Evolutionary conservation across 2,329 filamentous ascomycete genomes (phyloP), one percentile per base, ranked within the genome.

Genomic region (Pezicula radicicola): DNA sequence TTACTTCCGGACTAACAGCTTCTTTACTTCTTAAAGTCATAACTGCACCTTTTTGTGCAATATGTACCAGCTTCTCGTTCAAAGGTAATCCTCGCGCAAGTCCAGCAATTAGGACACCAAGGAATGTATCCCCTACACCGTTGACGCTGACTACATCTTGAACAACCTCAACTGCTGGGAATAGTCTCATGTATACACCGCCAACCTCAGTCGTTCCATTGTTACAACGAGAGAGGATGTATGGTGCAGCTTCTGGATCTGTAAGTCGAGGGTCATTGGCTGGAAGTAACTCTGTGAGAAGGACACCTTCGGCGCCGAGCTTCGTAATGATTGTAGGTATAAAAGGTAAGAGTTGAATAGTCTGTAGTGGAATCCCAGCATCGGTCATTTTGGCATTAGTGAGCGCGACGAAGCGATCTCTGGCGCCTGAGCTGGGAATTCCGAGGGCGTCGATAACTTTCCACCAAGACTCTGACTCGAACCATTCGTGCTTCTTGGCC

Each of bases 61-160:
- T 70, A 52, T 84, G 76, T n/a, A 99, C 75, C 50, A 94, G 68
- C 44, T 86, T 78, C 63, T 84, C 71, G 53, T 81, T 66, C 54
- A 67, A 16, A 42, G 61, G 56, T 44, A 60, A 52, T 25, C 66
- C 66, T 18, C 77, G 80, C 0, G 85, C 84, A 58, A 97, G 67
- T 0, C 89, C 90, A 1, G 91, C 87, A n/a, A 96, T 75, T 51
- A 97, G 61, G 13, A 91, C 87, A 0, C 93, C 94, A 8, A 95
- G 75, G 67, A 97, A 92, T 0, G 94, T 97, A 70, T 99, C 94
- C 0, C 94, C 94, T 2, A 91, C 91, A 0, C 93, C 94, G 67
- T 97, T 97, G 9, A 97, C 93, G 44, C 91, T 96, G 1, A 93
- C 84, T 1, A 96, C 77, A 25, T 94, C 83, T 18, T 79, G 71